Conservation (phyloP, 306 rosid species). For the Lathyrus oleraceus region DNA sequence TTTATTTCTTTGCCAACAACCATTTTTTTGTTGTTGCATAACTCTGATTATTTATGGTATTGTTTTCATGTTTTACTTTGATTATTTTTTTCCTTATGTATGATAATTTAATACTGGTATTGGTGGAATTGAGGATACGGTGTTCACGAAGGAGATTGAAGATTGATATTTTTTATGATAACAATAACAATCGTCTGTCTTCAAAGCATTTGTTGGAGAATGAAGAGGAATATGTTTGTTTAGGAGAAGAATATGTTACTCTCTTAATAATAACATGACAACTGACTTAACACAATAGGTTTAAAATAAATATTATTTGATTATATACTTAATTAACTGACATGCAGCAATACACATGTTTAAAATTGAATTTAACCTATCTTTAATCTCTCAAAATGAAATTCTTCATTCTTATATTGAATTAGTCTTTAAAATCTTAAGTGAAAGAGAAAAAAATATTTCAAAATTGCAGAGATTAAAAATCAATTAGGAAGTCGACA, state of each 20-base stretch:
- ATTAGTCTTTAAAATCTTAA: too few relatives aligned
- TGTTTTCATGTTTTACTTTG: not conserved
- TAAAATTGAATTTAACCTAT: too few relatives aligned
- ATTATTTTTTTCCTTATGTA: not conserved
- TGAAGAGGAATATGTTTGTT: not conserved
- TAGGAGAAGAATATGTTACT: not conserved
- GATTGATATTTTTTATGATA: not conserved
- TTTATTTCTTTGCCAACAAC: not conserved
- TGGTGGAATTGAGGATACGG: conserved; percentile 3
- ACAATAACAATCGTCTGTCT: not conserved
- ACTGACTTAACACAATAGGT: not conserved
- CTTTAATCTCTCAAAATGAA: too few relatives aligned
- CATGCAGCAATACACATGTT: too few relatives aligned
- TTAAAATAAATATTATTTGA: not conserved
- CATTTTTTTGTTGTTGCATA: conserved; percentile 23
- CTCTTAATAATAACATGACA: not conserved
- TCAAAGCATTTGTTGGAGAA: not conserved
- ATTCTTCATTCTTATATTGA: too few relatives aligned
- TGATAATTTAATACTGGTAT: not conserved
- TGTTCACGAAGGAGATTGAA: conserved; percentile 27
- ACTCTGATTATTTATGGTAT: conserved; percentile 14
- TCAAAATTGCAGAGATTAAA: too few relatives aligned
- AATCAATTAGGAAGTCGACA: too few relatives aligned
- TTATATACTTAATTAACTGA: not conserved
- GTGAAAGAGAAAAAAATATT: too few relatives aligned